Evolutionary conservation across 2,329 filamentous ascomycete genomes (phyloP).

Genomic region (Claviceps lovelessii): DNA sequence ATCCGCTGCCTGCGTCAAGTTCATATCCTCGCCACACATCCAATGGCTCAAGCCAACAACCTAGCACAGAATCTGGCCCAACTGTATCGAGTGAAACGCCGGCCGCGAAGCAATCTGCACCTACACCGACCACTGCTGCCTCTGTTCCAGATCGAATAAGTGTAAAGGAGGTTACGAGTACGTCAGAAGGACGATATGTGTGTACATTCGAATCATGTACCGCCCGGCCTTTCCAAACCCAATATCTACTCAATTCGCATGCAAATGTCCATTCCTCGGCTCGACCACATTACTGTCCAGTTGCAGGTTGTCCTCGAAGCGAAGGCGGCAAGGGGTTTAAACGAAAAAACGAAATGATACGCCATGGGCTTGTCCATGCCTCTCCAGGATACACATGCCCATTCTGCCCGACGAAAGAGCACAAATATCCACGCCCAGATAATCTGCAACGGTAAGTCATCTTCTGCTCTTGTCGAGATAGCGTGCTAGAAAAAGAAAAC

Average conservation of each 20-base stretch:
- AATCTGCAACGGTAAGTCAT: slow-evolving; percentile 72
- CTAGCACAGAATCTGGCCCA: slow-evolving; percentile 28
- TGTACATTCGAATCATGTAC: slow-evolving; percentile 51
- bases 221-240: slow-evolving; percentile 62
- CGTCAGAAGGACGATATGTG: slow-evolving; percentile 36
- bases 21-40: slow-evolving; percentile 23
- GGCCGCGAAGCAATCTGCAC: slow-evolving; percentile 28
- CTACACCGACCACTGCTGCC: slow-evolving; percentile 22
- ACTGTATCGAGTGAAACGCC: slow-evolving; percentile 32
- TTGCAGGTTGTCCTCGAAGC: slow-evolving; percentile 46
- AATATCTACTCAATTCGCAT: slow-evolving; percentile 66
- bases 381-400: slow-evolving; percentile 93
- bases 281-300: slow-evolving; percentile 51
- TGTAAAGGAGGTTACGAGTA: slow-evolving; percentile 42
- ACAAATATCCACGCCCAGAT: slow-evolving; percentile 88
- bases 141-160: slow-evolving; percentile 40
- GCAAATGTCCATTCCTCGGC: slow-evolving; percentile 55
- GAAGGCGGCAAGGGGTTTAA: slow-evolving; percentile 56
- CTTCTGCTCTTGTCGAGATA: not conserved
- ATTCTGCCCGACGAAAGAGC: slow-evolving; percentile 85
- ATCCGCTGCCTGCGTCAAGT: slow-evolving; percentile 24
- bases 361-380: slow-evolving; percentile 76
- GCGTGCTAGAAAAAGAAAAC: not conserved
- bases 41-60: slow-evolving; percentile 20
- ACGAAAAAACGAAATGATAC: slow-evolving; percentile 59